Evolutionary conservation across 2,329 filamentous ascomycete genomes (phyloP).

Genomic region (Anthostomella pinea): DNA sequence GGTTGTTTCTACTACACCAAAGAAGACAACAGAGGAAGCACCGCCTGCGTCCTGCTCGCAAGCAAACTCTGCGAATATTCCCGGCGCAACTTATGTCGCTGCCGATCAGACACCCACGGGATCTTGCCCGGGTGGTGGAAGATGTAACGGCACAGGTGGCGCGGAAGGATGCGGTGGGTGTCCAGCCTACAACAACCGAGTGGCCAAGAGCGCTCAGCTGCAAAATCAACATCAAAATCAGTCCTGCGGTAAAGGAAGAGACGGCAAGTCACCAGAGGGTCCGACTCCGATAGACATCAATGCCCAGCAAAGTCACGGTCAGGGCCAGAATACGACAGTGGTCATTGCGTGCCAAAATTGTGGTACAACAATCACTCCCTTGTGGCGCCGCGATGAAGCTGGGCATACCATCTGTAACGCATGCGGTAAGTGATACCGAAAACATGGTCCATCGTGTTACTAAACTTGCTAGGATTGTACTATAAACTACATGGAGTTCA

Average conservation of each 20-base stretch:
- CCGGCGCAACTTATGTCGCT: slow-evolving; percentile 69
- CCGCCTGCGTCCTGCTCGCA: slow-evolving; percentile 40
- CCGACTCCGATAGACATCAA: slow-evolving; percentile 48
- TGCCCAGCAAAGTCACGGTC: slow-evolving; percentile 39
- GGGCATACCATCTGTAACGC: slow-evolving; percentile 98
- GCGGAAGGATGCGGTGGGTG: slow-evolving; percentile 94
- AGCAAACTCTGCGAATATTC: slow-evolving; percentile 35
- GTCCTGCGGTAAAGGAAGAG: slow-evolving; percentile 23
- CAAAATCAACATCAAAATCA: slow-evolving; percentile 40
- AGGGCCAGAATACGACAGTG: slow-evolving; percentile 53
- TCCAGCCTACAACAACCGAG: slow-evolving; percentile 94
- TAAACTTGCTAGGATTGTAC: slow-evolving; percentile 68
- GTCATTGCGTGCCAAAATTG: slow-evolving; percentile 97
- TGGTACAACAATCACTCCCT: slow-evolving; percentile 89
- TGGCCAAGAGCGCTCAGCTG: slow-evolving; percentile 81
- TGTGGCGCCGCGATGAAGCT: slow-evolving; percentile 91
- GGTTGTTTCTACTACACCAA: slow-evolving; percentile 43
- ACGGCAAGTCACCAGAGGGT: slow-evolving; percentile 33
- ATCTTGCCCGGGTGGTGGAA: slow-evolving; percentile 92
- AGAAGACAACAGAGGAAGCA: slow-evolving; percentile 40
- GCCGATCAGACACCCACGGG: slow-evolving; percentile 73
- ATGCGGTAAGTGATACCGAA: slow-evolving; percentile 66
- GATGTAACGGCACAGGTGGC: slow-evolving; percentile 93
- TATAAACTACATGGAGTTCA: slow-evolving; percentile 95
- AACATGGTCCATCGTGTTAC: slow-evolving; percentile 7